Evolutionary conservation across 2,329 filamentous ascomycete genomes (phyloP).

Genomic region (Talaromyces verruculosus): DNA sequence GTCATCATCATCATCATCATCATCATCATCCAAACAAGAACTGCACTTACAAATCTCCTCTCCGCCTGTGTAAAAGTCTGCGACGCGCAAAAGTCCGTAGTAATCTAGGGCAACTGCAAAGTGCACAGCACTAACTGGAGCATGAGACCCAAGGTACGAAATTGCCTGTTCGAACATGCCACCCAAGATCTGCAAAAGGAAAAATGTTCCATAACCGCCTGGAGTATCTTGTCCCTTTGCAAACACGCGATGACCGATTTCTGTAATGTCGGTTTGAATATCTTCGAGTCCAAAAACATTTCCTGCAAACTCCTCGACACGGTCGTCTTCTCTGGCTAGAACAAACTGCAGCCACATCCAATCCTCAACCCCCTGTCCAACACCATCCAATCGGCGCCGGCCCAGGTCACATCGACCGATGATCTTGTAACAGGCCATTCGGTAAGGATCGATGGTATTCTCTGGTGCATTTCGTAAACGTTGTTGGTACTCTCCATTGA

Average conservation of each 20-base stretch:
- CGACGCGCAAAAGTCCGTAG: constrained; percentile 84
- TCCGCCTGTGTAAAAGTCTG: constrained; percentile 72
- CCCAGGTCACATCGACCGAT: constrained; percentile 73
- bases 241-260: constrained; percentile 91
- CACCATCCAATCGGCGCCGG: constrained; percentile 56
- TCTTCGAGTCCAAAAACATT: constrained; percentile 64
- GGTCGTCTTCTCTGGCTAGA: constrained; percentile 61
- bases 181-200: constrained; percentile 85
- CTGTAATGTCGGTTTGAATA: constrained; percentile 75
- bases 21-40: constrained; percentile 24
- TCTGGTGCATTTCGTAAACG: constrained; percentile 80
- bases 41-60: constrained; percentile 62
- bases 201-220: constrained; percentile 83
- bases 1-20: background rate
- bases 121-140: constrained; percentile 90
- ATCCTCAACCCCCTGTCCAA: constrained; percentile 62
- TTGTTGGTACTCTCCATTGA: constrained; percentile 86
- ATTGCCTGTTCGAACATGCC: constrained; percentile 95
- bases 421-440: constrained; percentile 97
- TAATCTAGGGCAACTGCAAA: constrained; percentile 86
- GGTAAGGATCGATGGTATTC: constrained; percentile 87
- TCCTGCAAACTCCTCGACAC: constrained; percentile 61
- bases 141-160: constrained; percentile 85
- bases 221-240: constrained; percentile 75
- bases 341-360: constrained; percentile 68